These are phyloP conservation scores for Lactarius quietus DNA, from an alignment of 768 basidiomycete genomes.

Conservation along the genomic window DNA sequence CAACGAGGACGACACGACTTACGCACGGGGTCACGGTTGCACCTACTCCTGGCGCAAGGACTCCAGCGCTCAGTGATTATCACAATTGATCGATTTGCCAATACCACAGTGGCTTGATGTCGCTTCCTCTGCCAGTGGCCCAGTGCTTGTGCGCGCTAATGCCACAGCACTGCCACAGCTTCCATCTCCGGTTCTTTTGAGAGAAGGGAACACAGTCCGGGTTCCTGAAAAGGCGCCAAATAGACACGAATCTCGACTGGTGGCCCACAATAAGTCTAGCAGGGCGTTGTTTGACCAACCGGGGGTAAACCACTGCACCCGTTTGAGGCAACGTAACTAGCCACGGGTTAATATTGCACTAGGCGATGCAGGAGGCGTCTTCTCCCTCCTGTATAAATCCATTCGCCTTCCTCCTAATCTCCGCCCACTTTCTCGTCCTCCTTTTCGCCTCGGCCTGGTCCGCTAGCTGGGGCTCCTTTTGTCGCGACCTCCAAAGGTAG, in stretches of 20 bases:
- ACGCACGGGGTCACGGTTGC: background rate
- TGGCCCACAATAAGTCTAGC: background rate
- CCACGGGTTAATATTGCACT: background rate
- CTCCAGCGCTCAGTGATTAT: background rate
- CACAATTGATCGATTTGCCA: background rate
- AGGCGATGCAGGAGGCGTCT: background rate
- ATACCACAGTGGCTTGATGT: background rate
- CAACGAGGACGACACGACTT: no score
- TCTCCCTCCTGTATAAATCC: background rate
- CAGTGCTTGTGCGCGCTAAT: background rate
- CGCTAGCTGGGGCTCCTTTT: conserved; percentile 7
- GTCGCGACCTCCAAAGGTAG: conserved; percentile 1
- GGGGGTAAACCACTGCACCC: background rate
- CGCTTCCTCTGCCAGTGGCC: background rate
- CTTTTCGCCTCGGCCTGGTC: background rate
- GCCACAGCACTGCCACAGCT: no score
- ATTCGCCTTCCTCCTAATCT: background rate
- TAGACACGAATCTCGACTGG: background rate
- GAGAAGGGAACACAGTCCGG: background rate
- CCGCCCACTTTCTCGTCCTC: background rate
- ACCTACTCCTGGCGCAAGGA: background rate
- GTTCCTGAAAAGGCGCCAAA: background rate
- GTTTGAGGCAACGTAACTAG: background rate
- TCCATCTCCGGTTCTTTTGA: background rate
- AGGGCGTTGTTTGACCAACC: background rate